These are phyloP conservation scores for Picochlorum sp. DNA, from an alignment of 139 green algal species.

Conservation along the genomic window DNA sequence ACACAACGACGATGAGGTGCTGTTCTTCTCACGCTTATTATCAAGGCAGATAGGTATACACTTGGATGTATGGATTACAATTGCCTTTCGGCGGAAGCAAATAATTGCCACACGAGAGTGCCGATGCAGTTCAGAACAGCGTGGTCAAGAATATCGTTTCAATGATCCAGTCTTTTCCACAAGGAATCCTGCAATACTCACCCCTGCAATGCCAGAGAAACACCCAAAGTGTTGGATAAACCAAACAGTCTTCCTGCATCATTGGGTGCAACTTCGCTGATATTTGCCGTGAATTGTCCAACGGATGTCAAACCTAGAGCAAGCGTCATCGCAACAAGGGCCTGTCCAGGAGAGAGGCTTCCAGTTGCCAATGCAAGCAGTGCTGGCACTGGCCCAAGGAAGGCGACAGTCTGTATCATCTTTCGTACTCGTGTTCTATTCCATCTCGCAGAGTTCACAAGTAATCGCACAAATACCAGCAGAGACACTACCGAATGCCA, in stretches of 20 bases:
- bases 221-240: conserved; percentile 85
- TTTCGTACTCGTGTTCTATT: conserved; percentile 50
- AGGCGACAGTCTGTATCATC: conserved; percentile 61
- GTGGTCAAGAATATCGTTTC: conserved; percentile 68
- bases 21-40: no score
- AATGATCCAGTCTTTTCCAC: conserved; percentile 68
- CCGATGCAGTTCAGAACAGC: conserved; percentile 65
- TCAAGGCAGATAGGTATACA: not conserved
- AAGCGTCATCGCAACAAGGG: conserved; percentile 55
- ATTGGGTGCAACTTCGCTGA: conserved; percentile 74
- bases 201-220: conserved; percentile 62
- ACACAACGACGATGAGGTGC: not conserved
- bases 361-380: conserved; percentile 45
- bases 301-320: conserved; percentile 72
- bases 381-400: conserved; percentile 63
- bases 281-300: conserved; percentile 79
- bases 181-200: conserved; percentile 58
- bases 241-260: conserved; percentile 77
- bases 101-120: conserved; percentile 53
- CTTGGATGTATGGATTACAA: conserved; percentile 30
- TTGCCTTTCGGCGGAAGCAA: conserved; percentile 43
- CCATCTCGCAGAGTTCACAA: conserved; percentile 38
- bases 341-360: conserved; percentile 16
- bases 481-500: conserved; percentile 56
- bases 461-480: conserved; percentile 64